A percentile compares a stretch with the other conserved stretches of the same genome.
phyloP scores from a whole-genome alignment of 2,329 filamentous ascomycete species.

The Pseudogymnoascus sp. region DNA sequence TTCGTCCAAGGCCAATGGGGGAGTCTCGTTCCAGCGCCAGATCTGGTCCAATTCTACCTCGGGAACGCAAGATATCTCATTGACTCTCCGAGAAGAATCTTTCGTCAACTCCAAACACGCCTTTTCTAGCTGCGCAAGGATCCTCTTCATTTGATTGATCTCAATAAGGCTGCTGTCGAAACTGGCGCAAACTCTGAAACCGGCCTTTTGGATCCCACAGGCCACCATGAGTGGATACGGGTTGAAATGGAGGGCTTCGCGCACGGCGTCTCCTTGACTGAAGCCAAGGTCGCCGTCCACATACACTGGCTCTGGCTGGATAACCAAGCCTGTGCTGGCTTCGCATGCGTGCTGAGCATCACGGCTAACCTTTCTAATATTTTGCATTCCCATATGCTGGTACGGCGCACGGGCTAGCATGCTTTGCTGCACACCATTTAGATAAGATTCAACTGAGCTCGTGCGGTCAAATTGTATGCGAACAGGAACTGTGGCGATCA shows the following conservation, averaged over 20 bases:
- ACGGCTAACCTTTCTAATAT: slow-evolving; percentile 19
- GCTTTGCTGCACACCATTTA: slow-evolving; percentile 38
- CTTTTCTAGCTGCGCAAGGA: slow-evolving; percentile 30
- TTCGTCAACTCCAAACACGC: slow-evolving; percentile 20
- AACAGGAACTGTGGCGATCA: slow-evolving; percentile 36
- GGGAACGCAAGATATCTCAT: slow-evolving; percentile 31
- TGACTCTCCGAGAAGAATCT: slow-evolving; percentile 20
- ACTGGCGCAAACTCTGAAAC: slow-evolving; percentile 36
- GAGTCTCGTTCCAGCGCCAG: slow-evolving; percentile 33
- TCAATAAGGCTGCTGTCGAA: slow-evolving; percentile 33
- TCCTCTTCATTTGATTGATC: slow-evolving; percentile 29
- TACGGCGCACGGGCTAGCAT: slow-evolving; percentile 38
- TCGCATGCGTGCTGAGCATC: slow-evolving; percentile 20
- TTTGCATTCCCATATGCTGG: slow-evolving; percentile 21
- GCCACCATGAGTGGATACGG: slow-evolving; percentile 42
- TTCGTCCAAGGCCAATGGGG: slow-evolving; percentile 29
- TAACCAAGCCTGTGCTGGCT: slow-evolving; percentile 16
- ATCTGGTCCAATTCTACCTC: slow-evolving; percentile 32
- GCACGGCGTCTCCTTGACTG: slow-evolving; percentile 26
- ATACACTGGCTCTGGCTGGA: slow-evolving; percentile 29
- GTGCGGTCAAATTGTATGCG: slow-evolving; percentile 28
- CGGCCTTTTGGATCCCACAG: slow-evolving; percentile 34
- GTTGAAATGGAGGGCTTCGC: slow-evolving; percentile 32
- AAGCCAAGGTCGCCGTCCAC: slow-evolving; percentile 31
- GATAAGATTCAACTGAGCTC: slow-evolving; percentile 31